Evolutionary conservation across 2,329 filamentous ascomycete genomes (phyloP), one percentile per base, ranked within the genome.

Genomic region (Fusarium transvaalense): DNA sequence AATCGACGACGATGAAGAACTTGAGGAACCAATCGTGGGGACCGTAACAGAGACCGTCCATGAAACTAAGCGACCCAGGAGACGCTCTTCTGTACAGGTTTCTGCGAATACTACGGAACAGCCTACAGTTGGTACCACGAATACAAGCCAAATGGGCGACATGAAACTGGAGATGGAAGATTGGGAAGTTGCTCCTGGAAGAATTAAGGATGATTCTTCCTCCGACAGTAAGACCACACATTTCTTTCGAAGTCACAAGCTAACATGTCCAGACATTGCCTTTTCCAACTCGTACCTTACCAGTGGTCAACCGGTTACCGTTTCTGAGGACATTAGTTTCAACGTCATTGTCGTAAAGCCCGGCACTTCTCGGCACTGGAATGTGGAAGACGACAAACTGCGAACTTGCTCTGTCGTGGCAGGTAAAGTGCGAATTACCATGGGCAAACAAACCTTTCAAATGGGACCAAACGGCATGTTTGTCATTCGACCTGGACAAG

Each of bases 381-480:
- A 65, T 0, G 71, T 70, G 0, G 73, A 78, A 7, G 38, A 70
- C 2, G 63, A 75, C 35, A 78, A 73, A 50, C 52, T 82, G 4
- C 80, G 81, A 14, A 75, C 79, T 4, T 82, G 80, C 54, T 82
- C 79, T 5, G 71, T 84, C 2, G 78, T 78, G 1, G 61, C 74
- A 1, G 82, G 82, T 29, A 84, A 84, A 64, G 64, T 83, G 2
- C 75, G 74, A 19, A 74, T 84, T 2, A 80, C 75, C 35, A 77
- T 79, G 42, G 78, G 71, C 3, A 76, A 74, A 5, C 68, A 77
- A n/a, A 71, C 77, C 6, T 82, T 85, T 39, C 64, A 72, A 1
- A 71, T 85, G 5, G 84, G 84, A 0, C 76, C 78, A 1, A 78
- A 82, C 52, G 82, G 84, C 27, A 75, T 82, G 68, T 83, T 86